Evolutionary conservation across 2,329 filamentous ascomycete species (phyloP).

Genomic region (Spiromastix sp.): DNA sequence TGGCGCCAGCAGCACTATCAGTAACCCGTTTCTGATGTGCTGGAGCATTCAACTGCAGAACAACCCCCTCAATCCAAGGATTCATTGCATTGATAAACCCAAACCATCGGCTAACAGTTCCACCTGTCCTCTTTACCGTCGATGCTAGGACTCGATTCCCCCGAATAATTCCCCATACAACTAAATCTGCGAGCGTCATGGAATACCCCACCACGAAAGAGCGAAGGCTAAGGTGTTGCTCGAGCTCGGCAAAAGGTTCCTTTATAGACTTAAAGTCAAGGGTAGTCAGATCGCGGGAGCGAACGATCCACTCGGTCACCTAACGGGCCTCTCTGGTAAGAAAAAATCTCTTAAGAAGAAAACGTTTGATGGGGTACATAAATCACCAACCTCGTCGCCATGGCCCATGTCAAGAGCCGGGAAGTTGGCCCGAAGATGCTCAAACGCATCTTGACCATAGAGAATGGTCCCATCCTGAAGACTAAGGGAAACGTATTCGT

Average conservation of each 20-base stretch:
- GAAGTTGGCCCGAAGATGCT: background rate
- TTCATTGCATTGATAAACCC: constrained; percentile 71
- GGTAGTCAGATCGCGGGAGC: constrained; percentile 43
- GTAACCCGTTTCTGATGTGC: constrained; percentile 59
- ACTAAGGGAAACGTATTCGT: constrained; percentile 6
- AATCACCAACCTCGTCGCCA: constrained; percentile 23
- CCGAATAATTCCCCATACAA: constrained; percentile 73
- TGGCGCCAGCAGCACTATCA: constrained; percentile 66
- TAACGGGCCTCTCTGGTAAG: background rate
- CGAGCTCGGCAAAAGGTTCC: constrained; percentile 61
- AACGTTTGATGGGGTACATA: constrained; percentile 17
- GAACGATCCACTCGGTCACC: constrained; percentile 39
- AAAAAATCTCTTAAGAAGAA: background rate
- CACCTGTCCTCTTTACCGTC: constrained; percentile 64
- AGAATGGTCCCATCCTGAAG: constrained; percentile 14
- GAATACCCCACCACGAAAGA: constrained; percentile 77
- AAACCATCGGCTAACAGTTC: constrained; percentile 80
- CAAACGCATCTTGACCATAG: constrained; percentile 4
- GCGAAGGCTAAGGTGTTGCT: constrained; percentile 78
- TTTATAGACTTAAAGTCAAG: constrained; percentile 78
- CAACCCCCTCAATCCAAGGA: constrained; percentile 61
- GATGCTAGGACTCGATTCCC: constrained; percentile 76
- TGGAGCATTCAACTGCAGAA: constrained; percentile 60
- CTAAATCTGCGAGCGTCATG: constrained; percentile 65
- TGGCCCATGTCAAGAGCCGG: constrained; percentile 21